These are phyloP conservation scores for Nepenthes gracilis DNA, from an alignment of 148 eudicot species.

Conservation along the genomic window DNA sequence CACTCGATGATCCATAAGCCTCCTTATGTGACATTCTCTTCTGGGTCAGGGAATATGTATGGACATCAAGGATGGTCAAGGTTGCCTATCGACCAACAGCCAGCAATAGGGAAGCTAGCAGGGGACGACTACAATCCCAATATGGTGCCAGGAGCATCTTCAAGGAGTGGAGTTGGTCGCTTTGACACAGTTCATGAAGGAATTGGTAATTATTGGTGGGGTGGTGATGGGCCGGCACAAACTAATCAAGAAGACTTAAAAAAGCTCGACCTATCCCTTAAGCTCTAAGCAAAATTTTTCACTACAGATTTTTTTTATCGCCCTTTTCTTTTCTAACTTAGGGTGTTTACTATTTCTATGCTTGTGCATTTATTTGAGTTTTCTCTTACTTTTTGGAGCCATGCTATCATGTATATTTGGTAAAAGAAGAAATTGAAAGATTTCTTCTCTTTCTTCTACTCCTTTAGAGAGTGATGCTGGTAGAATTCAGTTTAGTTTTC, in stretches of 20 bases:
- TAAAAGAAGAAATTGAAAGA: conserved; percentile 14
- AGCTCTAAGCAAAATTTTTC: conserved; percentile 32
- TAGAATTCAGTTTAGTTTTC: too few species aligned
- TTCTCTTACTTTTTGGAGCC: too few species aligned
- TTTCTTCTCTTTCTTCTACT: not conserved
- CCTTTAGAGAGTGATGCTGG: too few species aligned
- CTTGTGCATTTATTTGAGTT: conserved; percentile 6
- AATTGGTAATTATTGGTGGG: conserved; percentile 28
- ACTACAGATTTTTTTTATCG: conserved; percentile 3
- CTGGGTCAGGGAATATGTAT: conserved; percentile 28
- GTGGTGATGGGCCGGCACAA: conserved; percentile 17
- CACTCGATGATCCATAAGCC: conserved; percentile 80
- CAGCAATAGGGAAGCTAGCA: conserved; percentile 46
- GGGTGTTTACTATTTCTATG: conserved; percentile 20
- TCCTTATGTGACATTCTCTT: conserved; percentile 14
- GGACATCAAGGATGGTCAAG: conserved; percentile 58
- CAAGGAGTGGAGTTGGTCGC: conserved; percentile 28
- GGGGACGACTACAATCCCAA: conserved; percentile 11
- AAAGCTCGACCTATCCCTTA: conserved; percentile 57
- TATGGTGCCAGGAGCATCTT: conserved; percentile 10
- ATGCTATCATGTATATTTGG: conserved; percentile 24
- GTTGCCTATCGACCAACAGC: conserved; percentile 51
- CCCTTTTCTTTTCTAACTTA: conserved; percentile 2
- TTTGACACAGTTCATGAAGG: conserved; percentile 21
- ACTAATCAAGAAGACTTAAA: conserved; percentile 30